Base-by-base conservation (phyloP, 2,329 filamentous ascomycete genomes). In the Fonsecaea multimorphosa region DNA sequence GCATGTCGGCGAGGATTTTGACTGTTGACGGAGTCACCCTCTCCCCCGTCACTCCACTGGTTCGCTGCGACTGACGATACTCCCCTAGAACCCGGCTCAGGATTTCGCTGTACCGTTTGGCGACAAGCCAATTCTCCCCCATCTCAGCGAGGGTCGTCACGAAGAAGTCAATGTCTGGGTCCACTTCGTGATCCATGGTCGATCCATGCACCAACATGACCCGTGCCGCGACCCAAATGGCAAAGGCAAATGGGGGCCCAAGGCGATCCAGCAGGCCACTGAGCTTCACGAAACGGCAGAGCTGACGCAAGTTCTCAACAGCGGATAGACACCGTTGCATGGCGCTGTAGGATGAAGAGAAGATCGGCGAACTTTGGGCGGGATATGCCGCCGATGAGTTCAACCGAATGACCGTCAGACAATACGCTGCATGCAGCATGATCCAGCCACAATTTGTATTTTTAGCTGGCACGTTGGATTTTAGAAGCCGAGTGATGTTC, bases 311-410 rank as follows among this genome's bases (percentile, higher is more conserved):
- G 73, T 91, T 91, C 74, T 93, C 90, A 9, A 96, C 93, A 1
- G 93, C 93, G 2, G 86, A 86, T 66, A 93, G 87, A 73, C 93
- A 97, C 49, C 91, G 85, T 75, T 96, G 92, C 61, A 88, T 91
- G 32, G 93, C 93, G 72, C 88, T 91, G 76, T 92, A 96, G 0
- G 91, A 96, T 0, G 93, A 91, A 0, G 91, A 93, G 79, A 97
- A 97, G 59, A 96, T 93, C 12, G 90, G 89, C 1, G 92, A 96
- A 34, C 91, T 86, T 2, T 91, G 95, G 3, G 92, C 96, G 2
- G 93, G 93, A 76, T 97, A 97, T 1, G 93, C 93, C 5, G 93
- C 92, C 1, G 92, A 96, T 0, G 93, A 97, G 79, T 97, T 93
- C 27, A 97, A 84, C 38, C 93, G 88, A 72, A 97, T 96, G 8